Evolutionary conservation across 1,284 basidiomycete species (phyloP).

Genomic region (Vanrija pseudolonga): DNA sequence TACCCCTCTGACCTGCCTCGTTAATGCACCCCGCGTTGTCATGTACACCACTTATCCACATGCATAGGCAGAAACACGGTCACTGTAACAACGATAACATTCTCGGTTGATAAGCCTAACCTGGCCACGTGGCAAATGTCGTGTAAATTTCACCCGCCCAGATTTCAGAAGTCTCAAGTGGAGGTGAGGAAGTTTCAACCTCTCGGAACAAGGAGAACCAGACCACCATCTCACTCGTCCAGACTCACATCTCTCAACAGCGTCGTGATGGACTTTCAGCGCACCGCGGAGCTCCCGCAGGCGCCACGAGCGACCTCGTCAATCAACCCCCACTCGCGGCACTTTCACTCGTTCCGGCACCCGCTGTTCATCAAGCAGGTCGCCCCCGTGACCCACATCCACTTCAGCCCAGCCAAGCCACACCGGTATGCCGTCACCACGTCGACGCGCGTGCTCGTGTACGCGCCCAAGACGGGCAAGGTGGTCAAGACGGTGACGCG

Average conservation of each 20-base stretch:
- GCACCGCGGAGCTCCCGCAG: conserved; percentile 40
- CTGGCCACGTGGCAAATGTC: background rate
- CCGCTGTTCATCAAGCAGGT: conserved; percentile 75
- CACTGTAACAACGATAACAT: no score
- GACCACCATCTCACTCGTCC: background rate
- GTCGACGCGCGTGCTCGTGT: conserved; percentile 90
- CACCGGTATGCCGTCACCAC: conserved; percentile 94
- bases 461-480: conserved; percentile 91
- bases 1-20: no score
- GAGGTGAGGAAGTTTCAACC: background rate
- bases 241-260: background rate
- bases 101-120: no score
- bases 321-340: conserved; percentile 46
- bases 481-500: conserved; percentile 92
- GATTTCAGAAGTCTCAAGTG: conserved; percentile 7
- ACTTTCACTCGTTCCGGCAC: conserved; percentile 49
- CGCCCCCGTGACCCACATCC: conserved; percentile 84
- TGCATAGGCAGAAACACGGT: no score
- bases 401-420: conserved; percentile 79
- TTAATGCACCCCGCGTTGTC: no score
- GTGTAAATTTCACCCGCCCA: background rate
- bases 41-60: no score
- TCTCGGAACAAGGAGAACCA: background rate
- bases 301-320: conserved; percentile 40
- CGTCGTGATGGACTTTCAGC: conserved; percentile 45